Evolutionary conservation across 2,329 filamentous ascomycete species (phyloP), one percentile per base, ranked within the genome.

Genomic region (Botrytis byssoidea): DNA sequence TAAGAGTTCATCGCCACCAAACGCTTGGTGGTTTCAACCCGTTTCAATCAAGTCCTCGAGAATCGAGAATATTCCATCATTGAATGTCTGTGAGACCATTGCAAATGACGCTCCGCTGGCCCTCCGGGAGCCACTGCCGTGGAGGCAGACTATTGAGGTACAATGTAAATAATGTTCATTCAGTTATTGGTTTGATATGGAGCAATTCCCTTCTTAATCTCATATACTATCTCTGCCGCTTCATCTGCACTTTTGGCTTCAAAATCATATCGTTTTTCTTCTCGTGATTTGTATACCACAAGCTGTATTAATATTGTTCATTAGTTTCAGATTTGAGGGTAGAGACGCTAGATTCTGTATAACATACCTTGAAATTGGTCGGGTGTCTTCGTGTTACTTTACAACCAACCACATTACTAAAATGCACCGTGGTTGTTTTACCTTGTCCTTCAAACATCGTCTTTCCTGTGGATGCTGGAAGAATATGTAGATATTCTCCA

Each of bases 401-500:
- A 81, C 92, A 94, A 4, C 93, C 93, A 25, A 97, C 89, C 9
- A 96, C 92, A 73, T 92, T 92, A 79, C 89, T 92, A 80, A 95
- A 95, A 79, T 95, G 93, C 66, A 95, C 92, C 59, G 92, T 94
- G 4, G 92, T 94, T 48, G 90, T 92, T 83, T 94, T 94, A 51
- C 88, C 88, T 72, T 85, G 86, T 35, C 86, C 87, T 73, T 91
- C 89, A 74, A 89, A 87, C 73, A 90, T 83, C 18, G 89, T 73
- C 80, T 92, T 93, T 55, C 90, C 90, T 16, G 87, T 87, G 3
- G 88, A 88, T 2, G 88, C 86, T 40, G 93, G 92, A 87, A 94
- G 91, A 78, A 97, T 94, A 82, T 95, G 93, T 75, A 97, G 89
- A 81, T 95, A 96, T 81, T 97, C 93, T 74, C 92, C 92, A 78